Base-by-base conservation (phyloP, 2,329 filamentous ascomycete species). In the Fusarium neocosmosporiellum region DNA sequence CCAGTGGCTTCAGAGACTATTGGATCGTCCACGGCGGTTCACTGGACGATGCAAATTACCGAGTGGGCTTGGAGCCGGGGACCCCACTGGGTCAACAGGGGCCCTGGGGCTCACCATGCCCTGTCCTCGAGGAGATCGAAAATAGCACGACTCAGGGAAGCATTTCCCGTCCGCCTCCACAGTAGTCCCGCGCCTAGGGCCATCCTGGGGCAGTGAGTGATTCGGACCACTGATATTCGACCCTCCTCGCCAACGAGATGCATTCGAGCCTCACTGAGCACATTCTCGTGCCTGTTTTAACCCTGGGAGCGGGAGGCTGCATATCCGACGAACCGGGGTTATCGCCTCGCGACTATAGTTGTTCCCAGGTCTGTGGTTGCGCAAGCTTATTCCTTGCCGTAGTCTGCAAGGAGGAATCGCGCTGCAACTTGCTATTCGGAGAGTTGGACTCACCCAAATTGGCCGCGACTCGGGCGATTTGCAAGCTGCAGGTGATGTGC, bases 281-380 rank as follows among this genome's bases (percentile, higher is more conserved):
- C 43, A 63, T 50, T 54, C 46, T 46, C 48, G 48, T 65, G 53
- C 39, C 37, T 29, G 27, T 66, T 63, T 27, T 43, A 31, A 39
- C 46, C 63, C 65, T 66, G 57, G 62, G 54, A 57, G 58, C 69
- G 75, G 75, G 63, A 75, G 62, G 65, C 64, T 77, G 70, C 75
- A 77, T 74, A 73, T 70, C 73, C 65, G 65, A 55, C 66, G 55
- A 73, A 69, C 67, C 65, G 67, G 70, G 74, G 59, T 57, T 58
- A 57, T 64, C 65, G 50, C 59, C 54, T 57, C 41, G 33, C 27
- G 20, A 58, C 61, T 62, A 54, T 70, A 67, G 48, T 36, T 57
- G 58, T 59, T 68, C 64, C 73, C 67, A 70, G 65, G 64, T 67
- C 66, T 71, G 41, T 58, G 72, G 67, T 72, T 57, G 63, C 64